A percentile compares a stretch with the other conserved stretches of the same genome.
These are phyloP conservation scores for Leccinum subtestaceum DNA, from an alignment of 768 basidiomycete genomes.

Conservation along the genomic window DNA sequence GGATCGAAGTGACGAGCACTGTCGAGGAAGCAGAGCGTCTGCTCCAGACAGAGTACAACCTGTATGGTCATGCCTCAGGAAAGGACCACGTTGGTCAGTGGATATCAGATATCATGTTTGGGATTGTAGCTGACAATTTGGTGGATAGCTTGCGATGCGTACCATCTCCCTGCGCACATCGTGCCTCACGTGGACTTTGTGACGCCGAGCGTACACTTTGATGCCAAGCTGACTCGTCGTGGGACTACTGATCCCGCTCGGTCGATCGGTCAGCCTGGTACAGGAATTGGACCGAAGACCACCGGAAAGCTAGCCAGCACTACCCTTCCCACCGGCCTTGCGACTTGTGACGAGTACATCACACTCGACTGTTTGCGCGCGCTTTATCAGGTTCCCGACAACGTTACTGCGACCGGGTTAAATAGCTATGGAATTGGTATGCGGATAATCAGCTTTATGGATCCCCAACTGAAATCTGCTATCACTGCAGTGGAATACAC, in stretches of 20 bases:
- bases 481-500: constrained; percentile 31
- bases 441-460: accelerated
- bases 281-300: constrained; percentile 20
- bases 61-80: constrained; percentile 30
- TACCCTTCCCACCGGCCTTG: constrained; percentile 7
- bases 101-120: background rate
- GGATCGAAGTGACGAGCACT: constrained; percentile 29
- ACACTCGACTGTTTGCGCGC: constrained; percentile 31
- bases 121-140: background rate
- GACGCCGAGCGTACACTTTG: constrained; percentile 34
- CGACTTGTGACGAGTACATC: constrained; percentile 28
- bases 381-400: constrained; percentile 24
- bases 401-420: constrained; percentile 4
- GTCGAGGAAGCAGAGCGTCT: constrained; percentile 34
- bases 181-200: constrained; percentile 34
- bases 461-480: background rate
- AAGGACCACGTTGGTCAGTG: constrained; percentile 29
- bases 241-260: background rate
- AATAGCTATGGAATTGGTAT: constrained; percentile 20
- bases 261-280: background rate
- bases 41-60: constrained; percentile 32
- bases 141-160: constrained; percentile 31
- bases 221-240: constrained; percentile 22
- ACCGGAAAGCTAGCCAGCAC: constrained; percentile 7
- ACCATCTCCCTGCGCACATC: constrained; percentile 33